Base-by-base conservation (phyloP, 148 eudicot species). In the Spergularia bocconei region DNA sequence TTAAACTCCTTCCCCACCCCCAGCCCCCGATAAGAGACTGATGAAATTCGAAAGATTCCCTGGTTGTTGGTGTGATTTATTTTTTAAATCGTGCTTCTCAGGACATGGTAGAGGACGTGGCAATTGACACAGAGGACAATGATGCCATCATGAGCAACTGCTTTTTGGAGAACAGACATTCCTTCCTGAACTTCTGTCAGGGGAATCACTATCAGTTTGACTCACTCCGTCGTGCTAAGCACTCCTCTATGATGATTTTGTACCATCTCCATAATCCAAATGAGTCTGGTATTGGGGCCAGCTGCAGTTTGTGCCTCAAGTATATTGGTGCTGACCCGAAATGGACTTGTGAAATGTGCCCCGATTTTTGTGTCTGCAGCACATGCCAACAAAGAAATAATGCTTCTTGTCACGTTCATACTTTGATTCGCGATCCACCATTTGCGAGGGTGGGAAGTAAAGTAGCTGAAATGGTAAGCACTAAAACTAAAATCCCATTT, bases 241-340 rank as follows among this genome's bases (percentile, higher is more conserved):
- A 94, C 79, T 87, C 97, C 6, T 91, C 98, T 58, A 82, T 88
- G 93, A 94, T 91, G 98, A 91, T 93, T 58, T 72, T 93, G 41
- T 83, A 93, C 76, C 88, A 93, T 80, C 88, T 93, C 69, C 88
- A 86, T 57, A 82, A 88, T 72, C 77, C 79, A 47, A 75, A 59
- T 25, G 77, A 75, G 59, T 62, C 79, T 38, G 82, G 16, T 29
- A n/a, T 13, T 19, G 80, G 78, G 47, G 75, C 44, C 23, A 67
- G 23, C 58, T 89, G 88, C 80, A 66, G 85, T 75, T 78, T 86
- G 69, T 88, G 90, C 82, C 76, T 82, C 64, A 74, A 78, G 78
- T 86, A 83, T 65, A 68, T 78, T 13, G 72, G 61, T 76, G 64
- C 70, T 63, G 82, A 82, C 68, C 73, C 67, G 33, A 76, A 72